Base-by-base conservation (phyloP, 75 land plant genomes). In the Pinus taeda region DNA sequence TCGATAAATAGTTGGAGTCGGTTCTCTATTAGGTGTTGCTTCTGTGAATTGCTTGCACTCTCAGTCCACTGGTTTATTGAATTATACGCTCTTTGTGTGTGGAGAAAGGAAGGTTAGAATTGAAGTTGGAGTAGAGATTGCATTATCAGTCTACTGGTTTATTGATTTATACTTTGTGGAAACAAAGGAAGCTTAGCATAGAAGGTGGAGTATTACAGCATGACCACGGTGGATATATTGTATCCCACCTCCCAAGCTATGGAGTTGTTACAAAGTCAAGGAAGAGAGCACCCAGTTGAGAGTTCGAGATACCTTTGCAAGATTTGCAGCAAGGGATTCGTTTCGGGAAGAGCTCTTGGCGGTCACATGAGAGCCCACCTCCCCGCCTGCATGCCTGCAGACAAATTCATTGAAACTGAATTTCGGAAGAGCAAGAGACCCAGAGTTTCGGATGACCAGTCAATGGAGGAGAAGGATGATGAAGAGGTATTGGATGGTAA, bases 341-440 rank as follows among this genome's bases (percentile, higher is more conserved):
- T 81, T 5, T 93, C 88, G 53, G 93, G 89, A 4, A 80, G 89
- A 57, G 93, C 91, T 0, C 76, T 90, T 5, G 93, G 95, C 2
- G 93, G 95, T 11, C 91, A 90, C 79, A 90, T 90, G 93, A 81
- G 93, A 62, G 88, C 89, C 3, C 92, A 92, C 57, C 93, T 89
- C 42, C 85, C 82, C n/a, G 79, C 71, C 26, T 39, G 15, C 11
- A 22, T 17, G 22, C 15, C 59, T 26, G 59, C 75, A 45, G 6
- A 45, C 49, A 42, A 4, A 42, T 42, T 42, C 45, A 6, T 6
- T 29, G 75, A 29, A n/a, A 57, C 75, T 21, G 71, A 67, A 45
- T 36, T 14, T 37, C 17, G 36, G 20, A 45, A 67, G 71, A 67
- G 18, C 45, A 69, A 69, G 78, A 77, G 78, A 37, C 49, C 69